Conservation (phyloP, 768 basidiomycete species). For the Suillus subalutaceus region DNA sequence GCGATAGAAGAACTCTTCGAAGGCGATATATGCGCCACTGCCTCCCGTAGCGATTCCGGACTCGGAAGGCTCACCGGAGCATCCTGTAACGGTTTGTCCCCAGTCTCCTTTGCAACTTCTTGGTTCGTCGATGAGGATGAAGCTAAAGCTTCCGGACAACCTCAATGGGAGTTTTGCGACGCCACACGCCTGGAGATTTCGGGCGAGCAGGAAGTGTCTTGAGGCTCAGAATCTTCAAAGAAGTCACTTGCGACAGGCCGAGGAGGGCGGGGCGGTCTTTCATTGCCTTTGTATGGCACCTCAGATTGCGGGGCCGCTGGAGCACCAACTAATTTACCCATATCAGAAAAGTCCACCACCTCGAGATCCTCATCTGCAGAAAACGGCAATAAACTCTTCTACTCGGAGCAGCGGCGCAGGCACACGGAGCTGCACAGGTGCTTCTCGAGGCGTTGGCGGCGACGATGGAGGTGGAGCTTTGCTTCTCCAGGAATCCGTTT, state of each 20-base stretch:
- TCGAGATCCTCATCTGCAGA: slow-evolving; percentile 66
- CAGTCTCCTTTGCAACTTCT: not conserved
- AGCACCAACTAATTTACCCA: slow-evolving; percentile 65
- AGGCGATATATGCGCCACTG: slow-evolving; percentile 1
- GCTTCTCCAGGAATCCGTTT: slow-evolving; percentile 69
- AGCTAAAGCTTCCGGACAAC: not conserved
- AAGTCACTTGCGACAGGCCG: slow-evolving; percentile 72
- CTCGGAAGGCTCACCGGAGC: not conserved
- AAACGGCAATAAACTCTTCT: slow-evolving; percentile 42
- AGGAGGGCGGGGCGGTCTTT: slow-evolving; percentile 33
- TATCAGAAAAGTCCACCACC: slow-evolving; percentile 79
- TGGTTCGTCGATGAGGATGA: slow-evolving; percentile 1
- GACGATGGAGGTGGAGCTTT: slow-evolving; percentile 37
- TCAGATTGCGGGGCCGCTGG: slow-evolving; percentile 21
- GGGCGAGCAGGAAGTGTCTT: slow-evolving; percentile 28
- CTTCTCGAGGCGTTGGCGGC: slow-evolving; percentile 26
- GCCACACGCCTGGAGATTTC: slow-evolving; percentile 47
- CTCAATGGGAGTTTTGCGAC: slow-evolving; percentile 32
- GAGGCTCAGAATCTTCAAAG: slow-evolving; percentile 52
- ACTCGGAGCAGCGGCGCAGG: slow-evolving; percentile 36
- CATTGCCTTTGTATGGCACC: slow-evolving; percentile 21
- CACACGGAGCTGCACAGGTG: slow-evolving; percentile 37
- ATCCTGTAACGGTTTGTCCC: not conserved
- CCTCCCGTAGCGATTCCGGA: slow-evolving; percentile 7
- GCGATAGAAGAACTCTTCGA: slow-evolving; percentile 19